These are phyloP conservation scores for Candida sanyaensis DNA, from an alignment of 1,139 yeast species.

Conservation along the genomic window DNA sequence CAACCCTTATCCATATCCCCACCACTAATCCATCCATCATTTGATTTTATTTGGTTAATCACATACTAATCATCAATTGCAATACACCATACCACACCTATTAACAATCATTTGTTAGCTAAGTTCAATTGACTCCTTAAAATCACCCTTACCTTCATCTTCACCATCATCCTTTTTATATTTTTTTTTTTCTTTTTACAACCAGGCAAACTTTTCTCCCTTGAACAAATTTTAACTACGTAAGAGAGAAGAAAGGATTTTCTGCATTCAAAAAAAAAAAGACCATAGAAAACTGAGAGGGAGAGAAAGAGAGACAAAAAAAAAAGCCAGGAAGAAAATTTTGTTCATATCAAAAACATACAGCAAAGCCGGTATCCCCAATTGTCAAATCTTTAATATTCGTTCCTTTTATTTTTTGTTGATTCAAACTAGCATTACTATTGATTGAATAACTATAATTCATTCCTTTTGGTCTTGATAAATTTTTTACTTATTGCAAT, in stretches of 20 bases:
- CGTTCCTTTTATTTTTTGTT: background rate
- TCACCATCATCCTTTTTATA: background rate
- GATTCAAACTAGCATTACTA: background rate
- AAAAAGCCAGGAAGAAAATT: background rate
- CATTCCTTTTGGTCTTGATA: background rate
- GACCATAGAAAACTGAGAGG: background rate
- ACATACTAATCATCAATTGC: background rate
- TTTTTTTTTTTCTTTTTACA: background rate
- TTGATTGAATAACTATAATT: background rate
- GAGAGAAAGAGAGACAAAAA: too few species aligned
- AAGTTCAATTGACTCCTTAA: background rate
- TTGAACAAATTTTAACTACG: background rate
- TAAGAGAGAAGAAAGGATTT: background rate
- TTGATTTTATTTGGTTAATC: background rate
- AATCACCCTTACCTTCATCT: background rate
- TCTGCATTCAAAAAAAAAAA: background rate
- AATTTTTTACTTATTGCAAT: background rate
- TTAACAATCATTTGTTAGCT: background rate
- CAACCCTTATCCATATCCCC: background rate
- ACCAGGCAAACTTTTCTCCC: background rate
- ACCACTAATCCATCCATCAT: background rate
- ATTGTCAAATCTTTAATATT: background rate
- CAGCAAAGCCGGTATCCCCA: background rate
- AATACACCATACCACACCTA: background rate
- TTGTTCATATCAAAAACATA: constrained; percentile 2